Percentiles rank a stretch among this genome's conserved stretches.
Evolutionary conservation across 192 early-diverging fungal species (phyloP).

Genomic region (Coemansia asiatica): DNA sequence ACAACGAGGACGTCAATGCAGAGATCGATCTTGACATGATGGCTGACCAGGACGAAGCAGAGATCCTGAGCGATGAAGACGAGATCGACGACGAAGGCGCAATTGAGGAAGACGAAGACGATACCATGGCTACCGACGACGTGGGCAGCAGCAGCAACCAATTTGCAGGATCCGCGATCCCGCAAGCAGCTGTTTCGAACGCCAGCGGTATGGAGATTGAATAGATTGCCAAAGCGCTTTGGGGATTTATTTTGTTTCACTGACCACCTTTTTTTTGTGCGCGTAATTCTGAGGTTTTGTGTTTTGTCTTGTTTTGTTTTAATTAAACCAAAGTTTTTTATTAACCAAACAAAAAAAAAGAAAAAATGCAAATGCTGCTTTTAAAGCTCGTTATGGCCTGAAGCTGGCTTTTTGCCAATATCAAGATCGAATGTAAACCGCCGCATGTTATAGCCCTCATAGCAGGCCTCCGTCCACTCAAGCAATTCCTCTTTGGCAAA

Average conservation of each 20-base stretch:
- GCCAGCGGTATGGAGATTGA: constrained; percentile 33
- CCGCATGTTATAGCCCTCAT: constrained; percentile 33
- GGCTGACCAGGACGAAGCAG: constrained; percentile 32
- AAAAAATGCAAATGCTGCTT: background rate
- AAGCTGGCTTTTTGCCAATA: constrained; percentile 18
- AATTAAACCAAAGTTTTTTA: background rate
- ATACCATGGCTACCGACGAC: constrained; percentile 17
- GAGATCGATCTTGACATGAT: constrained; percentile 31
- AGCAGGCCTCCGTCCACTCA: constrained; percentile 58
- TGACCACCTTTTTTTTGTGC: background rate
- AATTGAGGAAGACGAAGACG: constrained; percentile 17
- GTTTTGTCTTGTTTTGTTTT: background rate
- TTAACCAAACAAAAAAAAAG: background rate
- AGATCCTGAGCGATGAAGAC: constrained; percentile 14
- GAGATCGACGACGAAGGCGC: constrained; percentile 10
- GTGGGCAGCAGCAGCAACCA: background rate
- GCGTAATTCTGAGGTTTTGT: no score
- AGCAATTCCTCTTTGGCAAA: constrained; percentile 61
- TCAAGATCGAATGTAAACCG: constrained; percentile 54
- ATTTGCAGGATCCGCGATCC: background rate
- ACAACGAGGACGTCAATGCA: constrained; percentile 24
- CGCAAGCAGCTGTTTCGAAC: background rate
- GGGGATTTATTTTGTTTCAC: no score
- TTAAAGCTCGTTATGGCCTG: constrained; percentile 39
- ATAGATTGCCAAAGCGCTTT: constrained; percentile 1